Conservation (phyloP, 148 eudicot species). For the Talinum fruticosum region DNA sequence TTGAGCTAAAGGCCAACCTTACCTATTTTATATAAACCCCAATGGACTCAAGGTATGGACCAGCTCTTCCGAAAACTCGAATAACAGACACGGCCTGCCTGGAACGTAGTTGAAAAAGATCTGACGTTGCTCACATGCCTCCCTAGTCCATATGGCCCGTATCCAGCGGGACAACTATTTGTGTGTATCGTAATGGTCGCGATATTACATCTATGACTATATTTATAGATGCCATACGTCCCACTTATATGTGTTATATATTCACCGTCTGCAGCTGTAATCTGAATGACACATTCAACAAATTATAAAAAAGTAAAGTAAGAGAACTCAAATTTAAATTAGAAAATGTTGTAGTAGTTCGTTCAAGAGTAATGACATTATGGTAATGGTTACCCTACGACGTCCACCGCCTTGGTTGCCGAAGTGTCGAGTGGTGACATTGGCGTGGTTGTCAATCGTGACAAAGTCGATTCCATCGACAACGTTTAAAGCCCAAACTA, state of each 20-base stretch:
- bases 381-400: neutral
- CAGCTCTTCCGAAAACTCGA: slow-evolving; percentile 12
- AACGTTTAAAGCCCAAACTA: neutral
- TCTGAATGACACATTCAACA: neutral
- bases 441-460: neutral
- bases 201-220: neutral
- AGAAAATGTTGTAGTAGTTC: neutral
- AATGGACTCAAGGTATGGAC: neutral
- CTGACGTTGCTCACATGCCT: neutral
- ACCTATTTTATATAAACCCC: neutral
- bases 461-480: slow-evolving; percentile 21
- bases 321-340: neutral
- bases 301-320: neutral
- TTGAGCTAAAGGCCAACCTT: neutral
- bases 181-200: slow-evolving; percentile 19
- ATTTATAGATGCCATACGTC: slow-evolving; percentile 5
- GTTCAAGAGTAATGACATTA: neutral
- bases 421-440: neutral
- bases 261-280: neutral
- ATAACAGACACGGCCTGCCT: neutral
- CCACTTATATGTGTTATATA: slow-evolving; percentile 19
- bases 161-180: slow-evolving; percentile 5
- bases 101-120: slow-evolving; percentile 11
- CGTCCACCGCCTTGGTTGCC: neutral
- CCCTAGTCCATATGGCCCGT: slow-evolving; percentile 16